phyloP scores from a whole-genome alignment of 2,329 filamentous ascomycete genomes.

The Eutypella sp. region DNA sequence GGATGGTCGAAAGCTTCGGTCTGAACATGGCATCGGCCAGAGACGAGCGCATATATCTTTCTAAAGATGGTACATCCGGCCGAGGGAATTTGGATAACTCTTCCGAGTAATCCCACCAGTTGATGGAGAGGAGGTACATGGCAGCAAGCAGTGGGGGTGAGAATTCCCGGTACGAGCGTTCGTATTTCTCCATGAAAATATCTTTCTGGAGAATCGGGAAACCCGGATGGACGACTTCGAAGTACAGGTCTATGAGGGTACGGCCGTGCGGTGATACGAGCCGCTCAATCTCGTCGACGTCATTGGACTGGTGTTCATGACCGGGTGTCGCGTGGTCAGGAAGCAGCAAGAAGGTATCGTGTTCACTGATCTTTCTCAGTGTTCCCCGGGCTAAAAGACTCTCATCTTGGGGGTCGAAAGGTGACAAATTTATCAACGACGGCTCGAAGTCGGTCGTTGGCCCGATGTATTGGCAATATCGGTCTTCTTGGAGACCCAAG shows the following conservation, averaged over 20 bases:
- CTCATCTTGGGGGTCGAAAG: constrained; percentile 77
- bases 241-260: constrained; percentile 74
- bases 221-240: constrained; percentile 71
- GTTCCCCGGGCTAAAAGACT: constrained; percentile 65
- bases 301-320: constrained; percentile 63
- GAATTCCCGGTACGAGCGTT: constrained; percentile 66
- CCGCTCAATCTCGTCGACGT: constrained; percentile 68
- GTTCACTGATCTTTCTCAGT: constrained; percentile 69
- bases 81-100: constrained; percentile 58
- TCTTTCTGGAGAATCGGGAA: constrained; percentile 81
- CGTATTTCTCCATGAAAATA: constrained; percentile 75
- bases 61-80: constrained; percentile 69
- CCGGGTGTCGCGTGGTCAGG: constrained; percentile 69
- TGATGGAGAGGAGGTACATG: constrained; percentile 79
- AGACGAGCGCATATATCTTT: constrained; percentile 67
- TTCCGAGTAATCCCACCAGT: constrained; percentile 78
- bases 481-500: constrained; percentile 70
- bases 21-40: constrained; percentile 73
- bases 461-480: constrained; percentile 79
- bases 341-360: constrained; percentile 76
- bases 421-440: constrained; percentile 73
- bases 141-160: constrained; percentile 72
- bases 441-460: constrained; percentile 80
- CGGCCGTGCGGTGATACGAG: constrained; percentile 74
- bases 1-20: constrained; percentile 76